Evolutionary conservation across 2,329 filamentous ascomycete species (phyloP), one percentile per base, ranked within the genome.

Genomic region (Exophiala oligosperma): DNA sequence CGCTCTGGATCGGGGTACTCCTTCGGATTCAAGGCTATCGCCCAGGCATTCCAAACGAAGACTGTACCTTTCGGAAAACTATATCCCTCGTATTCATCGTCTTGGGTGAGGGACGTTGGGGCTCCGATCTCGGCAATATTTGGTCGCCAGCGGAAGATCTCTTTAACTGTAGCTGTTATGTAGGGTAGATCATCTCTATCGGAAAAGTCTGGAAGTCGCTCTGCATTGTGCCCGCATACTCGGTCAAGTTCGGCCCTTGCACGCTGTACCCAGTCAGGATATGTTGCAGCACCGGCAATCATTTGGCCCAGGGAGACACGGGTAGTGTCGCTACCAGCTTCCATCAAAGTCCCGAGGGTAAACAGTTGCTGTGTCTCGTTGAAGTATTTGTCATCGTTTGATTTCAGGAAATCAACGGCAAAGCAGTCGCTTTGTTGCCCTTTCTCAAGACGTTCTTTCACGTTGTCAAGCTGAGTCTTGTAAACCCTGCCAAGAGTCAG

Each of bases 11-110:
- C 21, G 17, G 8, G 12, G 23, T 44, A 51, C 8, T 56, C 47
- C 5, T 26, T 21, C 3, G 38, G 28, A 23, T 26, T 29, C 6
- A 41, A 14, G n/a, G 47, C 7, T 6, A 56, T 32, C 7, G n/a
- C 24, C 37, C 23, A 51, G 23, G 17, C 11, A 37, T 56, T 56
- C 23, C 21, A 46, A 70, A 72, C 1, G 0, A 83, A 68, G 0
- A 73, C 75, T 0, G 80, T 81, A 0, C 76, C 79, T 2, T 74
- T 71, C 1, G 80, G 79, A 23, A 83, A 79, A 8, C 73, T 68
- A 62, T 77, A 81, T 12, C 77, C 79, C 47, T 75, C 73, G 64
- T 79, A 61, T 14, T 53, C 46, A 32, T 58, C 54, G 37, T 61
- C 54, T 28, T 61, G 67, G 64, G 26, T 70, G 38, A 55, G 57